Base-by-base conservation (phyloP, 345 rosid species). In the Acer negundo region DNA sequence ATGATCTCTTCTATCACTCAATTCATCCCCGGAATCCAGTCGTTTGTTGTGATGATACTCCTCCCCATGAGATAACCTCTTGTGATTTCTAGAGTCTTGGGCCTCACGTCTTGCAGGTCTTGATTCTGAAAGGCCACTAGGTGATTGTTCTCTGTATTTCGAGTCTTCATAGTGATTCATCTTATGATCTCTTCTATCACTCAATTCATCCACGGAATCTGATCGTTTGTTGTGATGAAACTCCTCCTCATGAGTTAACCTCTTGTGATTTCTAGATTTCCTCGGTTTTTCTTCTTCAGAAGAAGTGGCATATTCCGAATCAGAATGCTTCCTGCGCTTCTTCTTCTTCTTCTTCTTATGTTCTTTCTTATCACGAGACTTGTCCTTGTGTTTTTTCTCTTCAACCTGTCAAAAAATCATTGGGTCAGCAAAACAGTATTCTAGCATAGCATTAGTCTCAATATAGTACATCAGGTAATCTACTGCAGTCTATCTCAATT, bases 241-340 rank as follows among this genome's bases (percentile, higher is more conserved):
- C 69, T 69, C 77, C 69, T 85, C 82, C 74, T 83, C 81, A 11
- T 80, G 78, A 13, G 85, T 4, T 35, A 35, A 78, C 20, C 80
- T 73, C 78, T 46, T 84, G 64, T 55, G 75, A 70, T 40, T 62
- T 61, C 72, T 22, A 24, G 64, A 63, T 62, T 83, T 89, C 66
- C 81, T 80, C 15, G 4, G 63, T 49, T 74, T 84, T 28, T 77
- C 81, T 7, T 66, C 80, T 69, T 74, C 85, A 73, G 78, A 82
- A 51, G 79, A 81, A 75, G 66, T 40, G 15, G 35, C 77, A 80
- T 84, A 75, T 80, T 83, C 84, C 15, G 86, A 84, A 77, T 72
- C 81, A 9, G 80, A 66, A 80, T 78, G 87, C 74, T 87, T 90
- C 73, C 61, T 75, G 80, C 78, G 92, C 86, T 88, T 95, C 79